Evolutionary conservation across 23 red algal genomes (phyloP).

Genomic region (Gracilaria gracilis): DNA sequence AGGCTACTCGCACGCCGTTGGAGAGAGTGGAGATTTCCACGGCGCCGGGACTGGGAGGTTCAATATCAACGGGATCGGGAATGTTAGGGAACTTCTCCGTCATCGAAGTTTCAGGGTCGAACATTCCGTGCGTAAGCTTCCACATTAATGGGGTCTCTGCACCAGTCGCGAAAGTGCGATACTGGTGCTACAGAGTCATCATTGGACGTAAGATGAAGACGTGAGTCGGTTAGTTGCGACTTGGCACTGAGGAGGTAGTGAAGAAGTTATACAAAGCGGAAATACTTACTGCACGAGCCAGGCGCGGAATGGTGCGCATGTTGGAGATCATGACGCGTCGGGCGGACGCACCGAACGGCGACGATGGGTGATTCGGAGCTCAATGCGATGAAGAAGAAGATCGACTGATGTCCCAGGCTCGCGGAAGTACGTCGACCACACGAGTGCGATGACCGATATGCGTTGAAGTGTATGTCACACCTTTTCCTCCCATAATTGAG

Average conservation of each 20-base stretch:
- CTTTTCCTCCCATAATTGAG: not conserved
- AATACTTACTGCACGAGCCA: not conserved
- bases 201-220: not conserved
- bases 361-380: not conserved
- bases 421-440: not conserved
- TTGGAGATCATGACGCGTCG: constrained; percentile 18
- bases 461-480: not conserved
- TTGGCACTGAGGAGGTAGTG: not conserved
- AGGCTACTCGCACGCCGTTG: constrained; percentile 88
- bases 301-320: constrained; percentile 19
- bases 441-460: constrained; percentile 2
- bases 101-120: constrained; percentile 84
- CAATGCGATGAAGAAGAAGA: constrained; percentile 2
- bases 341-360: not conserved
- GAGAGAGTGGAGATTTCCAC: constrained; percentile 61
- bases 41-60: constrained; percentile 4
- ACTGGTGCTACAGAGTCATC: not conserved
- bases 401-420: not conserved
- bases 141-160: constrained; percentile 64
- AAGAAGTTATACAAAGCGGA: too few relatives aligned
- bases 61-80: constrained; percentile 54
- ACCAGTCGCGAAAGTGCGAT: constrained; percentile 24
- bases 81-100: constrained; percentile 74
- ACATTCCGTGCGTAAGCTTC: constrained; percentile 83
- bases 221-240: too few relatives aligned